Evolutionary conservation across 805 yeast species (phyloP).

Genomic region (Jamesozyma piceae): DNA sequence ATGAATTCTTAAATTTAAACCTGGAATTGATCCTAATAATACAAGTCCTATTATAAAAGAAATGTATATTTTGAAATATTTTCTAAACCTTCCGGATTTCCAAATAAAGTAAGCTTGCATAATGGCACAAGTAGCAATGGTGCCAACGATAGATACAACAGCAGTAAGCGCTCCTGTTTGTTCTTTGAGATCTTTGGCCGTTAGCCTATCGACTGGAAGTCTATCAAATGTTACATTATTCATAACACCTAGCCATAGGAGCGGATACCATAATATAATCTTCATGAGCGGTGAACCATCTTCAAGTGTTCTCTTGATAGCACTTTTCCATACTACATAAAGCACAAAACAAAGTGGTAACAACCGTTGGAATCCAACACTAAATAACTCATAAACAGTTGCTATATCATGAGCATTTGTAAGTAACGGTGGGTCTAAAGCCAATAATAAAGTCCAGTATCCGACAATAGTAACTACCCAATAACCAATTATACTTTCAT

Average conservation of each 20-base stretch:
- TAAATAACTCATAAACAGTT: conserved; percentile 48
- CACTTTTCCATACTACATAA: conserved; percentile 56
- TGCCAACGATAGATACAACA: conserved; percentile 39
- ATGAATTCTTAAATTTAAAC: conserved; percentile 65
- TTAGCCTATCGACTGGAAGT: conserved; percentile 78
- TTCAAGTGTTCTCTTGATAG: conserved; percentile 42
- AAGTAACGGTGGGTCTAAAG: conserved; percentile 69
- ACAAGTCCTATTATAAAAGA: conserved; percentile 37
- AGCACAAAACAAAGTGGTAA: conserved; percentile 67
- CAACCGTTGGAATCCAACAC: conserved; percentile 63
- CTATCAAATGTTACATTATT: conserved; percentile 85
- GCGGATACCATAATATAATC: conserved; percentile 54
- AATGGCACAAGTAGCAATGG: conserved; percentile 46
- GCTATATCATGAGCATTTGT: conserved; percentile 47
- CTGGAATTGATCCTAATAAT: conserved; percentile 44
- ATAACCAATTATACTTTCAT: conserved; percentile 40
- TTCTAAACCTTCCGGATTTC: conserved; percentile 61
- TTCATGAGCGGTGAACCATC: conserved; percentile 36
- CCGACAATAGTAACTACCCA: conserved; percentile 59
- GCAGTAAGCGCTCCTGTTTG: conserved; percentile 74
- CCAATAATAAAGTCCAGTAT: conserved; percentile 72
- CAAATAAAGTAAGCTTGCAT: conserved; percentile 74
- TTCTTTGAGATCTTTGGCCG: conserved; percentile 55
- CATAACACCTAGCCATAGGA: conserved; percentile 75
- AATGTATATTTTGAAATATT: conserved; percentile 48